Evolutionary conservation across 441 rosid species (phyloP).

Genomic region (Gossypium gossypioides): DNA sequence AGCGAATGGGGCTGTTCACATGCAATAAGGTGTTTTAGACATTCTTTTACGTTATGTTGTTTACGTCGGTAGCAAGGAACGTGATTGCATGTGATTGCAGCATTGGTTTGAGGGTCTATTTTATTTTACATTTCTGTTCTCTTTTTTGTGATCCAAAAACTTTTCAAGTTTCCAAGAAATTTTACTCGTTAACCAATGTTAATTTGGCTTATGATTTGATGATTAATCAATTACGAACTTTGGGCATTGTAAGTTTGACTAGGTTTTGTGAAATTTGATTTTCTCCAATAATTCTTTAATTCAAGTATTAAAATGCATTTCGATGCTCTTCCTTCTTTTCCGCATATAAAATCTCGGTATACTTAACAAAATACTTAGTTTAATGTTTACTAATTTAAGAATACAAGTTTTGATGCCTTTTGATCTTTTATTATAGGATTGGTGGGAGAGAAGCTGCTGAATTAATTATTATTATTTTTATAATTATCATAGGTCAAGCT

Average conservation of each 20-base stretch:
- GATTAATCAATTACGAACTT: neutral
- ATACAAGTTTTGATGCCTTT: too few species aligned
- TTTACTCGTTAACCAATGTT: conserved; percentile 10
- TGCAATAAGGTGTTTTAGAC: conserved; percentile 18
- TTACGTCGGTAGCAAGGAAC: conserved; percentile 17
- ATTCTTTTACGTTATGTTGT: conserved; percentile 15
- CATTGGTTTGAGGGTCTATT: conserved; percentile 23
- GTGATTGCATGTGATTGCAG: conserved; percentile 34
- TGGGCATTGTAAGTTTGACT: neutral
- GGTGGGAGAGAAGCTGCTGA: too few species aligned
- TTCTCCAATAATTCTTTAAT: too few species aligned
- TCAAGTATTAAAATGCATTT: too few species aligned
- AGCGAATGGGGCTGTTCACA: conserved; percentile 27
- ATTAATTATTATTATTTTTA: too few species aligned
- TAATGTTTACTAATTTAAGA: too few species aligned
- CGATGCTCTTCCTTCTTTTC: too few species aligned
- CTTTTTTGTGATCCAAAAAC: conserved; percentile 22
- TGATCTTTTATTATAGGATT: too few species aligned
- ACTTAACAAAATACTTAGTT: too few species aligned
- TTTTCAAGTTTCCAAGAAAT: neutral
- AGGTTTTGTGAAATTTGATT: too few species aligned
- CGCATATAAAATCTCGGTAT: too few species aligned
- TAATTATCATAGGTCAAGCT: too few species aligned
- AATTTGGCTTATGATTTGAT: neutral
- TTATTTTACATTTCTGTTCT: neutral